Base-by-base conservation (phyloP, 2,329 filamentous ascomycete genomes). In the Penicillium sp. region DNA sequence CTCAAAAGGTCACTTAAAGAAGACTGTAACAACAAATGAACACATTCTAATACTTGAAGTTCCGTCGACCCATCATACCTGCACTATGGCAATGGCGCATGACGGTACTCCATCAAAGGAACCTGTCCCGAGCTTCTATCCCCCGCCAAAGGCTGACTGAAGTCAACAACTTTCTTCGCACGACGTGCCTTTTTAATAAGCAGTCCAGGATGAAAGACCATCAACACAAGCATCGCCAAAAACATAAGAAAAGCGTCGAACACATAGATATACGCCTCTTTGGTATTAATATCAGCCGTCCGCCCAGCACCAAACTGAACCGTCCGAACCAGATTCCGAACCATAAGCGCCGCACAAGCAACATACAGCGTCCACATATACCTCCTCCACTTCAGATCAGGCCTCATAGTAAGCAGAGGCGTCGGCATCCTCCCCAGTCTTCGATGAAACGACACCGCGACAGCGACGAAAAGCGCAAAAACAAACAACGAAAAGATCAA, bases 241-340 rank as follows among this genome's bases (percentile, higher is more conserved):
- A 61, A 62, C 70, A 75, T 72, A 38, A 72, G 52, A 31, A 61
- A 63, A 8, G 66, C 71, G 67, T 75, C 73, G 58, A 74, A 75
- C 0, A 75, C 62, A 60, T 74, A 75, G 3, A 74, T 70, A 59
- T 65, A 70, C 15, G 34, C 70, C 61, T 75, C 73, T 15, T 66
- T 57, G 3, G 54, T 64, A 12, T 66, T 65, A 22, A 75, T 22
- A 34, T 58, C 50, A 0, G 65, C 50, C 15, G 42, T 59, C 31
- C 55, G 20, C 8, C 25, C 20, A 1, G 65, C 61, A 5, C 63
- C 69, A 55, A 74, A 75, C 54, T 75, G 65, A 28, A 75, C 64
- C 14, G 66, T 67, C 14, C 73, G 58, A 8, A 72, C 62, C 14
- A 74, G 45, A 58, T 70, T 74, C 8, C 73, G 61, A 4, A 75